A percentile compares a stretch with the other conserved stretches of the same genome.
phyloP scores from a whole-genome alignment of 192 early-diverging fungal genomes.

The Backusella psychrophila region DNA sequence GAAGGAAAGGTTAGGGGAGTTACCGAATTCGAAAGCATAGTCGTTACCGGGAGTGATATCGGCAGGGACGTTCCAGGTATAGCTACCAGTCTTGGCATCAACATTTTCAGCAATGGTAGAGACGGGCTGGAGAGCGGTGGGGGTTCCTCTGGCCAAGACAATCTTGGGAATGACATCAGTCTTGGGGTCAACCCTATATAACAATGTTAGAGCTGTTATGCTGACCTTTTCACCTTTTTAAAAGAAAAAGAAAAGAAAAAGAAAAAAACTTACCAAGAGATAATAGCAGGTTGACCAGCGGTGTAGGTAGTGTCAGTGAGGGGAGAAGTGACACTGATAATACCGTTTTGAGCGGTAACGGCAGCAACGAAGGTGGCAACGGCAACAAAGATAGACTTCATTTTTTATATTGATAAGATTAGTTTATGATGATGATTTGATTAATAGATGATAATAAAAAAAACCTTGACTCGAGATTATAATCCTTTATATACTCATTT shows the following conservation, averaged over 20 bases:
- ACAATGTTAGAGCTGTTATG: background rate
- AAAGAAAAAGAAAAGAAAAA: background rate
- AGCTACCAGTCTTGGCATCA: slow-evolving; percentile 9
- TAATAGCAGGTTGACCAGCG: slow-evolving; percentile 23
- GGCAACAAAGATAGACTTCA: slow-evolving; percentile 26
- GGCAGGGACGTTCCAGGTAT: slow-evolving; percentile 36
- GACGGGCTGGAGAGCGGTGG: slow-evolving; percentile 31
- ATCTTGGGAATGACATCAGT: slow-evolving; percentile 32
- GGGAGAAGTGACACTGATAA: slow-evolving; percentile 30
- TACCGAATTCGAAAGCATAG: slow-evolving; percentile 37
- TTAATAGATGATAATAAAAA: background rate
- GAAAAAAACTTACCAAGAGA: slow-evolving; percentile 27
- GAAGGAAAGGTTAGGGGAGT: slow-evolving; percentile 31
- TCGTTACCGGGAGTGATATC: slow-evolving; percentile 21
- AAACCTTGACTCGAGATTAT: background rate
- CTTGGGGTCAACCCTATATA: slow-evolving; percentile 20
- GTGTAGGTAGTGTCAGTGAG: slow-evolving; percentile 25
- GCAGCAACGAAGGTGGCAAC: slow-evolving; percentile 18
- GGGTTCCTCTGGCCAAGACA: slow-evolving; percentile 27
- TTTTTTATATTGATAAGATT: background rate
- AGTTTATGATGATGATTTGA: background rate
- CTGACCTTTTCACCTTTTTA: background rate
- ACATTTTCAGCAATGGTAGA: slow-evolving; percentile 29
- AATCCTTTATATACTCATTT: background rate
- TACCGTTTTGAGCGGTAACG: slow-evolving; percentile 19